phyloP scores from a whole-genome alignment of 352 stramenopile genomes.

The Globisporangium paddicum region DNA sequence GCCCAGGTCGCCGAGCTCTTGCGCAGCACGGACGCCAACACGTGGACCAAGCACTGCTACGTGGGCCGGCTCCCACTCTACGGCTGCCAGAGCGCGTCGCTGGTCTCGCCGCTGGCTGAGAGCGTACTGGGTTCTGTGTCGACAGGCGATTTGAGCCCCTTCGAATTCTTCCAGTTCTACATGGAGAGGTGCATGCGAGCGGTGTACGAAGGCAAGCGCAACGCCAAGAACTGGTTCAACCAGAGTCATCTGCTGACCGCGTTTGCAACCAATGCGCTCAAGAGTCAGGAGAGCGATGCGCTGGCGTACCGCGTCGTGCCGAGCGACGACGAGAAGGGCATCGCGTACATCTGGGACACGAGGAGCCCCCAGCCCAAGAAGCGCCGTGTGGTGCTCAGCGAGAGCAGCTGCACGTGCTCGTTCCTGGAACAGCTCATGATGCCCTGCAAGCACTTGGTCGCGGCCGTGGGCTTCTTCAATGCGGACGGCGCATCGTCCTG shows the following conservation, averaged over 20 bases:
- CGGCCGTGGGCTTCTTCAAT: conserved; percentile 34
- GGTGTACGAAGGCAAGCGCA: conserved; percentile 37
- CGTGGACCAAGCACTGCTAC: conserved; percentile 40
- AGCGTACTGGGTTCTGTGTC: conserved; percentile 13
- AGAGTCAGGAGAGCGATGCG: conserved; percentile 25
- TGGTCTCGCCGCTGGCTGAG: conserved; percentile 20
- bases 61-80: conserved; percentile 29
- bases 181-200: conserved; percentile 41
- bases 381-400: conserved; percentile 30
- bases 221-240: conserved; percentile 24
- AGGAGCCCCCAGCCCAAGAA: conserved; percentile 26
- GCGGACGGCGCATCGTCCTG: conserved; percentile 22
- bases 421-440: conserved; percentile 29
- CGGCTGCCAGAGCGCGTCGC: conserved; percentile 28
- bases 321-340: conserved; percentile 31
- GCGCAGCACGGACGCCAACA: conserved; percentile 20
- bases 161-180: conserved; percentile 42
- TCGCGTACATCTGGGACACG: conserved; percentile 34
- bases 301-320: conserved; percentile 32
- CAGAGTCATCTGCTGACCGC: conserved; percentile 21
- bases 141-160: conserved; percentile 23
- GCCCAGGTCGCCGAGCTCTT: conserved; percentile 19
- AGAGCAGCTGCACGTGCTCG: conserved; percentile 28
- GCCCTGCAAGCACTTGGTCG: conserved; percentile 38
- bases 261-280: conserved; percentile 29